phyloP scores from a whole-genome alignment of 2,329 filamentous ascomycete genomes.

The Paramyrothecium sp. region DNA sequence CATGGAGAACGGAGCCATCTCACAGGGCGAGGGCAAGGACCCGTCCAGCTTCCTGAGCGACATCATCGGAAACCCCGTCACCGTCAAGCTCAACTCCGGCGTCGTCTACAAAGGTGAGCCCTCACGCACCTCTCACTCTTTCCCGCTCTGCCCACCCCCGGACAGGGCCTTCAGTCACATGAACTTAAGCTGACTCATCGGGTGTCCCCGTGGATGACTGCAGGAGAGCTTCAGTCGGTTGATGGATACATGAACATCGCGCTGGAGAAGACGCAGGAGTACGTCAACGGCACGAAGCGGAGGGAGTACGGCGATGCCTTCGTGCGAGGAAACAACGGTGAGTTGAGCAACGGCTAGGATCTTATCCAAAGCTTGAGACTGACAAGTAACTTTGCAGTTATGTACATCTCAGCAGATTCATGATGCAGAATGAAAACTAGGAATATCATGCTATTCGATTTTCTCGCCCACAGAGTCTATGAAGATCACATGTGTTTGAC shows the following conservation, averaged over 20 bases:
- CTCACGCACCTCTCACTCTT: too few relatives aligned
- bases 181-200: too few relatives aligned
- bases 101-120: conserved; percentile 89
- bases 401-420: conserved; percentile 69
- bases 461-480: background rate
- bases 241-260: conserved; percentile 99
- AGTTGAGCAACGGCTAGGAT: conserved; percentile 15
- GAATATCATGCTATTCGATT: conserved; percentile 13
- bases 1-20: conserved; percentile 74
- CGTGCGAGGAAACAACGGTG: conserved; percentile 93
- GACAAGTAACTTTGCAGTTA: conserved; percentile 43
- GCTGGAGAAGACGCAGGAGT: conserved; percentile 91
- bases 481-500: too few relatives aligned
- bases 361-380: conserved; percentile 4
- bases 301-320: conserved; percentile 92
- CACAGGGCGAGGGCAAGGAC: conserved; percentile 76
- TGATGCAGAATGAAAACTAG: conserved; percentile 19
- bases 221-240: conserved; percentile 92
- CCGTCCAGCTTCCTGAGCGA: conserved; percentile 91
- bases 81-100: conserved; percentile 97
- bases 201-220: too few relatives aligned
- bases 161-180: too few relatives aligned
- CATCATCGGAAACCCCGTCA: conserved; percentile 91
- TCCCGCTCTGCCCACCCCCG: background rate
- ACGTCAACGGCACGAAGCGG: conserved; percentile 79